These are phyloP conservation scores for Brasenia schreberi DNA, from an alignment of 164 flowering plant genomes.

Conservation along the genomic window DNA sequence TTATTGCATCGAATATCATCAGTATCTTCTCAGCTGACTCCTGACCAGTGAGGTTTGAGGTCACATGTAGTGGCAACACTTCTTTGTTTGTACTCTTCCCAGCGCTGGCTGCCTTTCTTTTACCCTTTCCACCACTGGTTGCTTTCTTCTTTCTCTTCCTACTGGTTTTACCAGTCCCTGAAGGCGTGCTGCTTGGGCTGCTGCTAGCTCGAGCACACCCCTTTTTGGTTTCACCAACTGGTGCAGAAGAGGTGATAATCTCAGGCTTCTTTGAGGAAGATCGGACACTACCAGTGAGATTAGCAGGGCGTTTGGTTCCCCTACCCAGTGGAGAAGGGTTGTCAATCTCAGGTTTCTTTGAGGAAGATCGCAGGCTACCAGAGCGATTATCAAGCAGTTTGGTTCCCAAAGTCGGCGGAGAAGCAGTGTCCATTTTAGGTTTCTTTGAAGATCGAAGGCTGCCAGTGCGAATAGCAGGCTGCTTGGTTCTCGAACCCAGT, in stretches of 20 bases:
- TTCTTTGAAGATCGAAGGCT: too few relatives aligned
- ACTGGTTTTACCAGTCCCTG: not conserved
- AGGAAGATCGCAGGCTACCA: too few relatives aligned
- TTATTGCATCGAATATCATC: slow-evolving; percentile 22
- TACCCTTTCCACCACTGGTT: too few relatives aligned
- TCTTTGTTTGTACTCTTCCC: not conserved
- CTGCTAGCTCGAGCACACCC: not conserved
- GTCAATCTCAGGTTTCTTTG: too few relatives aligned
- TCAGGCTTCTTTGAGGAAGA: not conserved
- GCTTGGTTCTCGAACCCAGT: not conserved
- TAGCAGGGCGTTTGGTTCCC: too few relatives aligned
- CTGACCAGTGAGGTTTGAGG: slow-evolving; percentile 5
- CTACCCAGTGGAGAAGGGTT: too few relatives aligned
- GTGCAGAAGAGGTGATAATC: not conserved
- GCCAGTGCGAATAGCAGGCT: too few relatives aligned
- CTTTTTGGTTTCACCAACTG: not conserved
- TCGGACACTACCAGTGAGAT: too few relatives aligned
- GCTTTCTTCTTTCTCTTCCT: not conserved
- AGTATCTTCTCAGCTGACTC: slow-evolving; percentile 18
- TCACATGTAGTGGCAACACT: not conserved
- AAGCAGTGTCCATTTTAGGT: too few relatives aligned
- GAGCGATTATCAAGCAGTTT: too few relatives aligned
- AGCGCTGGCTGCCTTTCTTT: too few relatives aligned
- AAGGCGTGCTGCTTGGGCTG: not conserved
- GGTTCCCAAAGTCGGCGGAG: too few relatives aligned